These are phyloP conservation scores for Kokia cookei DNA, from an alignment of 441 rosid genomes.

Conservation along the genomic window DNA sequence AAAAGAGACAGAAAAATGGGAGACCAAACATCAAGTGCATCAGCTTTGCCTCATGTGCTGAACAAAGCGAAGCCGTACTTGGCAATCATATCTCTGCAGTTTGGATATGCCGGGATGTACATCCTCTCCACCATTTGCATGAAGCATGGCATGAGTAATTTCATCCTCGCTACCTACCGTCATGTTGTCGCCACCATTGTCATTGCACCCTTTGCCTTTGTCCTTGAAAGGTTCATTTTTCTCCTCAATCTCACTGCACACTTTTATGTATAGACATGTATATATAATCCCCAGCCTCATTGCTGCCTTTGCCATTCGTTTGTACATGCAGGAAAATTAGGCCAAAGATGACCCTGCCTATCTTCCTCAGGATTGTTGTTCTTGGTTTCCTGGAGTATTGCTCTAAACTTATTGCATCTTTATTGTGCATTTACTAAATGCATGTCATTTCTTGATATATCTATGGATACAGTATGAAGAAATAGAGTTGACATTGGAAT, in stretches of 20 bases:
- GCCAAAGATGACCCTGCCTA: constrained; percentile 77
- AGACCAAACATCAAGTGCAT: constrained; percentile 12
- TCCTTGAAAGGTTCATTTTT: constrained; percentile 62
- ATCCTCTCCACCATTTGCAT: constrained; percentile 60
- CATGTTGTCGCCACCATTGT: constrained; percentile 62
- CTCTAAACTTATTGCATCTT: not conserved
- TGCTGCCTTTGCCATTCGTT: not conserved
- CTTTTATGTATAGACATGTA: not conserved
- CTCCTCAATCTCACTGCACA: not conserved
- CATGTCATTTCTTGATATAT: not conserved
- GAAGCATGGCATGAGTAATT: constrained; percentile 77
- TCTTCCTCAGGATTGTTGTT: constrained; percentile 58
- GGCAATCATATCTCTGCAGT: constrained; percentile 67
- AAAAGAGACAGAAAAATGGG: constrained; percentile 25
- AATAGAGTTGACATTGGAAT: too few relatives aligned
- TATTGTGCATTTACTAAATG: not conserved
- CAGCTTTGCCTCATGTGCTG: constrained; percentile 14
- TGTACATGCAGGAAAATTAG: constrained; percentile 62
- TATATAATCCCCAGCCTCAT: not conserved
- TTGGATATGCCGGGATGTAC: constrained; percentile 89
- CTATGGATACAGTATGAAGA: not conserved
- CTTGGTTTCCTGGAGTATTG: constrained; percentile 86
- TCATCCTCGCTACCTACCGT: constrained; percentile 64
- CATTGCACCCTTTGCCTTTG: constrained; percentile 78
- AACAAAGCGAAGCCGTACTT: constrained; percentile 55